These are phyloP conservation scores for Eimeria sp. DNA, from an alignment of 169 alveolate genomes.

Conservation along the genomic window DNA sequence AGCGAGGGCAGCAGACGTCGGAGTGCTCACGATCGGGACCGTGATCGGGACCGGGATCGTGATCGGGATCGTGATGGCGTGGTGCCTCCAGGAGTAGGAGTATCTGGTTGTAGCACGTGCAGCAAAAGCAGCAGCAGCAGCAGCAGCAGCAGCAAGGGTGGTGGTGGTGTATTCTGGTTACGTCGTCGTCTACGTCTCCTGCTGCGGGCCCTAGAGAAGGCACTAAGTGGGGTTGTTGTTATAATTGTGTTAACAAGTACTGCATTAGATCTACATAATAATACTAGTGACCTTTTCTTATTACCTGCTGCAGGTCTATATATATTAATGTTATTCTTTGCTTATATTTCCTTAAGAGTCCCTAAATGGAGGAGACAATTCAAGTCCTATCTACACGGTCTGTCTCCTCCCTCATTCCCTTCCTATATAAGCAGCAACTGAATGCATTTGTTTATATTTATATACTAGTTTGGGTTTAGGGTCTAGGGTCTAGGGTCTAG, in stretches of 20 bases:
- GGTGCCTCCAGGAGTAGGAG: not conserved
- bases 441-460: not conserved
- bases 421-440: not conserved
- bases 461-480: not conserved
- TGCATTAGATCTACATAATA: not conserved
- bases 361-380: constrained; percentile 15
- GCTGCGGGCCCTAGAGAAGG: not conserved
- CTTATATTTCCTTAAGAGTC: not conserved
- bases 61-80: too few species aligned
- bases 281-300: not conserved
- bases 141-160: not conserved
- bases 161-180: not conserved
- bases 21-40: not conserved
- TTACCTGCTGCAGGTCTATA: not conserved
- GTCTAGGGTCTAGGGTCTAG: not conserved
- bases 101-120: not conserved
- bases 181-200: not conserved
- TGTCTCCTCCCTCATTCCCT: not conserved
- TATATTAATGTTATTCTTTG: not conserved
- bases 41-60: not conserved
- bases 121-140: not conserved
- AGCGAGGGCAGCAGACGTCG: not conserved
- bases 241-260: not conserved
- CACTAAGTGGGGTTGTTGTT: not conserved
- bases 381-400: not conserved